Conservation (phyloP, 805 yeast genomes). For the Wickerhamomyces sydowiorum region DNA sequence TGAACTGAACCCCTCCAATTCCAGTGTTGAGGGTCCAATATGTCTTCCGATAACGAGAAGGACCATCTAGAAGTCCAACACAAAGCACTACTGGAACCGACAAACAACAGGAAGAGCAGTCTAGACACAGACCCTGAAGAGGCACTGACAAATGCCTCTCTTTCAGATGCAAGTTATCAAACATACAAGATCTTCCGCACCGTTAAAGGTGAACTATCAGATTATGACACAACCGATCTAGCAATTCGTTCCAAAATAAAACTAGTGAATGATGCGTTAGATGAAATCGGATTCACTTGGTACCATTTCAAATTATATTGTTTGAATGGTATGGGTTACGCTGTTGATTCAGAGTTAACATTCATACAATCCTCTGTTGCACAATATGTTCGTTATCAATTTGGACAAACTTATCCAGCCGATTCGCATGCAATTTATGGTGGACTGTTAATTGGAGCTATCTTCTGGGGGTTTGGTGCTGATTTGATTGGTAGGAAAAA, state of each 20-base stretch:
- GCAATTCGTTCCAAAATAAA: slow-evolving; percentile 27
- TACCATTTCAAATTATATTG: slow-evolving; percentile 39
- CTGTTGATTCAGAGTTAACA: slow-evolving; percentile 44
- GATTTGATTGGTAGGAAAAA: slow-evolving; percentile 45
- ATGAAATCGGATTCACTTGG: slow-evolving; percentile 57
- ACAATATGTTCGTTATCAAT: slow-evolving; percentile 39
- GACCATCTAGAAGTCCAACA: background rate
- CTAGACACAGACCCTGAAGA: too few species aligned
- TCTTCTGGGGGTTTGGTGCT: slow-evolving; percentile 47
- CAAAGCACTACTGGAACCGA: background rate
- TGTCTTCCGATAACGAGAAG: background rate
- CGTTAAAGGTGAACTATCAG: slow-evolving; percentile 11
- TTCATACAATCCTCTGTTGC: slow-evolving; percentile 40
- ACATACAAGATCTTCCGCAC: background rate
- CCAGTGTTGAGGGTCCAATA: too few species aligned
- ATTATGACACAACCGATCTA: slow-evolving; percentile 23
- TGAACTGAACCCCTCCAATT: too few species aligned
- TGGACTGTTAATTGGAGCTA: slow-evolving; percentile 43
- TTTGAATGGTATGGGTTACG: slow-evolving; percentile 46
- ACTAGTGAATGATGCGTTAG: slow-evolving; percentile 46
- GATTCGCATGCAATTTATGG: slow-evolving; percentile 39
- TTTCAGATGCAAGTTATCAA: background rate
- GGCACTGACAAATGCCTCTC: background rate
- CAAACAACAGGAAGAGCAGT: too few species aligned
- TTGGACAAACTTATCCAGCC: slow-evolving; percentile 34